Conservation (phyloP, 805 yeast species). For the Metschnikowia hibisci region DNA sequence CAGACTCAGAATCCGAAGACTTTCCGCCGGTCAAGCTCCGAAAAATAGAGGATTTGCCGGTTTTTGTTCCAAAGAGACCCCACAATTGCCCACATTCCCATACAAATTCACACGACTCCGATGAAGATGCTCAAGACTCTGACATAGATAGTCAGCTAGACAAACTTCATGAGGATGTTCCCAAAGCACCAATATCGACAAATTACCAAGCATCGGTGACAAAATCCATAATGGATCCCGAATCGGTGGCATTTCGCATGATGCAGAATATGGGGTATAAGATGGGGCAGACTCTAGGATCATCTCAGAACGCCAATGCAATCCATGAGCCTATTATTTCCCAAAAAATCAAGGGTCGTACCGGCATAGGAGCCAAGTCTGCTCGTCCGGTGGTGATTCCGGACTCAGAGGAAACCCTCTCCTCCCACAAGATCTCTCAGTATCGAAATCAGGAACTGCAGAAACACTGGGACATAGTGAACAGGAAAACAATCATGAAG, state of each 20-base stretch:
- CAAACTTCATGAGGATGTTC: neutral
- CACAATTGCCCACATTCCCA: neutral
- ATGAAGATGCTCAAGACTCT: neutral
- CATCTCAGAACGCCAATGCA: slow-evolving; percentile 15
- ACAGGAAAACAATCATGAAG: slow-evolving; percentile 15
- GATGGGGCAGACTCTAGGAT: slow-evolving; percentile 46
- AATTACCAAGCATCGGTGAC: slow-evolving; percentile 1
- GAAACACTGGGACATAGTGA: slow-evolving; percentile 5
- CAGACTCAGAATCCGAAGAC: slow-evolving; percentile 14
- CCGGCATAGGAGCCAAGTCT: slow-evolving; percentile 22
- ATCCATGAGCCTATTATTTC: slow-evolving; percentile 30
- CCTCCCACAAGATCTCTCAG: slow-evolving; percentile 1
- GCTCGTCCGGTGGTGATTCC: slow-evolving; percentile 1
- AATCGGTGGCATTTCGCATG: slow-evolving; percentile 41
- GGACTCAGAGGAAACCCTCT: neutral
- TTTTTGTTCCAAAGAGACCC: neutral
- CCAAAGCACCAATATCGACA: neutral
- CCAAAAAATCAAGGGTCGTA: slow-evolving; percentile 14
- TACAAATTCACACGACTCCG: no score
- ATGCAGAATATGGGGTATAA: slow-evolving; percentile 60
- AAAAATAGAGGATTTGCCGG: neutral
- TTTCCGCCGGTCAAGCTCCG: neutral
- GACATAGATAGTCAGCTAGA: slow-evolving; percentile 1
- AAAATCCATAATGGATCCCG: slow-evolving; percentile 12
- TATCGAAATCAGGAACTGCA: slow-evolving; percentile 3